Evolutionary conservation across 495 filamentous ascomycete genomes (phyloP).

Genomic region (Aspergillus ellipticus): DNA sequence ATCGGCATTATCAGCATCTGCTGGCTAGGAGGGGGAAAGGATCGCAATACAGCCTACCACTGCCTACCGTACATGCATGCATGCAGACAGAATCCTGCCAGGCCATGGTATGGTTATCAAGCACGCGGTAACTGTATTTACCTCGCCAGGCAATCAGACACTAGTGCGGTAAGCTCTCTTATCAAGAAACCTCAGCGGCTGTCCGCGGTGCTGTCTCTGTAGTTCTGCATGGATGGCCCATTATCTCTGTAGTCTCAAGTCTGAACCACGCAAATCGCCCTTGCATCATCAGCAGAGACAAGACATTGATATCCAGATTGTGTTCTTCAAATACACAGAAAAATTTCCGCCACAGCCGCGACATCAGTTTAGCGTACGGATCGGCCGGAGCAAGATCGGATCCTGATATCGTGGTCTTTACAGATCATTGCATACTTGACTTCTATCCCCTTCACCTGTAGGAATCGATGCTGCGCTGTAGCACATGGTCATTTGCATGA

Average conservation of each 20-base stretch:
- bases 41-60: background rate
- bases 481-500: background rate
- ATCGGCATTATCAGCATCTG: slow-evolving; percentile 1
- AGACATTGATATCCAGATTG: background rate
- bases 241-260: background rate
- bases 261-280: background rate
- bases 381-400: slow-evolving; percentile 3
- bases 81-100: background rate
- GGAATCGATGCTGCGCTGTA: background rate
- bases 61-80: background rate
- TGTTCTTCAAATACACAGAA: background rate
- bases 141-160: background rate
- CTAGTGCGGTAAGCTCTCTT: background rate
- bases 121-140: background rate
- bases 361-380: slow-evolving; percentile 12
- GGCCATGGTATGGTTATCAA: slow-evolving; percentile 4
- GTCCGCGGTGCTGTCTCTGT: background rate
- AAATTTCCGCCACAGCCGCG: slow-evolving; percentile 28
- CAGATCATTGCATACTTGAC: background rate
- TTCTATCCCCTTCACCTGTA: background rate
- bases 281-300: background rate
- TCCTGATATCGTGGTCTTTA: background rate
- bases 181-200: background rate
- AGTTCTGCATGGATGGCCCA: background rate
- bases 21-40: background rate